Conservation (phyloP, 2,329 filamentous ascomycete species). For the Alternaria dauci region DNA sequence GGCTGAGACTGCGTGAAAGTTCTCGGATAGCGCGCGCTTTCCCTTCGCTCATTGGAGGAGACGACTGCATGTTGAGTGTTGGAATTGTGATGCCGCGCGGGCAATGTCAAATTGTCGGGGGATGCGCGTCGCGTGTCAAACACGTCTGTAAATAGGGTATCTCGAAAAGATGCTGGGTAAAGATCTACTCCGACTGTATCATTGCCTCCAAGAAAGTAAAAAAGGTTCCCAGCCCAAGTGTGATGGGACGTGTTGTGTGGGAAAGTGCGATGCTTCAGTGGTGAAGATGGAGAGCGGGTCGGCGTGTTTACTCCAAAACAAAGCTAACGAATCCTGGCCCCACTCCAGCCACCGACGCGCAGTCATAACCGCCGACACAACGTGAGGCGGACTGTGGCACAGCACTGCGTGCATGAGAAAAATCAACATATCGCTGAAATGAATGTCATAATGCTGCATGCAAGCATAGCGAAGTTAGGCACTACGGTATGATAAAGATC, state of each 20-base stretch:
- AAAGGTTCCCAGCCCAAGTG: conserved; percentile 26
- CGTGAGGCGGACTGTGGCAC: not conserved
- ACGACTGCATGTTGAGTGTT: conserved; percentile 45
- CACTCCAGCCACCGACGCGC: conserved; percentile 6
- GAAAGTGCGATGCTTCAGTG: conserved; percentile 43
- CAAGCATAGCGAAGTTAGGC: no score
- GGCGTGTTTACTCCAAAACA: conserved; percentile 33
- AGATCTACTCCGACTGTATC: conserved; percentile 25
- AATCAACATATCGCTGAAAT: no score
- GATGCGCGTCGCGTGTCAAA: conserved; percentile 42
- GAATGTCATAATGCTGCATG: no score
- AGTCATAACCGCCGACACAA: not conserved
- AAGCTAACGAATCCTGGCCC: conserved; percentile 25
- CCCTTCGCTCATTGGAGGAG: conserved; percentile 47
- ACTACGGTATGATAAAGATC: no score
- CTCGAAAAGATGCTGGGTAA: conserved; percentile 41
- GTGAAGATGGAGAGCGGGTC: conserved; percentile 27
- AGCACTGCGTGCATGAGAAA: no score
- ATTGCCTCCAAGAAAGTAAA: conserved; percentile 29
- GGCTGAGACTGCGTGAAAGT: conserved; percentile 47
- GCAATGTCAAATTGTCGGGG: conserved; percentile 16
- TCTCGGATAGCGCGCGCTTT: conserved; percentile 51
- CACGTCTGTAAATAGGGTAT: conserved; percentile 34
- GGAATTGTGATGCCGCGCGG: conserved; percentile 22
- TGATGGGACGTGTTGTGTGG: conserved; percentile 26